These are phyloP conservation scores for Delphinella strobiligena DNA, from an alignment of 2,329 filamentous ascomycete species.

Conservation along the genomic window DNA sequence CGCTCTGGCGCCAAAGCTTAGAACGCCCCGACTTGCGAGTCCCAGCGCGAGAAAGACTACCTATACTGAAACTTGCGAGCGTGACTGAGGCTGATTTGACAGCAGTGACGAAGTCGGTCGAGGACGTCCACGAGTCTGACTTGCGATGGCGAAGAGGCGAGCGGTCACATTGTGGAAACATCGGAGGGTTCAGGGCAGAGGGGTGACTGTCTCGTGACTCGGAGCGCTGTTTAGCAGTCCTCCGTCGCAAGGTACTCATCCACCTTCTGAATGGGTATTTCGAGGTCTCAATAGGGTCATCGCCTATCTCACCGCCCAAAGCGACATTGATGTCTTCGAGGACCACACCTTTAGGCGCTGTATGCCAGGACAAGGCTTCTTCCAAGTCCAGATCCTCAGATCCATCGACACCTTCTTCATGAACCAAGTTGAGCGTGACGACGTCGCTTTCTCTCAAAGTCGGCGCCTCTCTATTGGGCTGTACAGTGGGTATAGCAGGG, in stretches of 20 bases:
- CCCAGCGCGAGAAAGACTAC: slow-evolving; percentile 46
- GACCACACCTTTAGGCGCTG: background rate
- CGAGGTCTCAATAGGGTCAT: background rate
- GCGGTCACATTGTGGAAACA: too few relatives aligned
- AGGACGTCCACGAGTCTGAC: slow-evolving; percentile 54
- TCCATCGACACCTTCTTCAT: slow-evolving; percentile 5
- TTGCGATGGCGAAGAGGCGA: slow-evolving; percentile 22
- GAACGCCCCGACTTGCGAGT: slow-evolving; percentile 42
- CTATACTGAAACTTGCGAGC: slow-evolving; percentile 57
- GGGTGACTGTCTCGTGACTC: too few relatives aligned
- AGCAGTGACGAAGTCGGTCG: slow-evolving; percentile 66
- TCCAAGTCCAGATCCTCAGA: slow-evolving; percentile 5
- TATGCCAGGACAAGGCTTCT: slow-evolving; percentile 1
- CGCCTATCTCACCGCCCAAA: background rate
- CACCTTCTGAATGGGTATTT: slow-evolving; percentile 53
- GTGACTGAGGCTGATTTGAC: slow-evolving; percentile 74
- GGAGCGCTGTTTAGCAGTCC: slow-evolving; percentile 28
- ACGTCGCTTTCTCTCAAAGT: background rate
- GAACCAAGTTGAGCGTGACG: slow-evolving; percentile 1
- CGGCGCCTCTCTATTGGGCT: background rate
- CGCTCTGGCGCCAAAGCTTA: slow-evolving; percentile 46
- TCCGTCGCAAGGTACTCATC: slow-evolving; percentile 57
- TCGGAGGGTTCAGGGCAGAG: too few relatives aligned
- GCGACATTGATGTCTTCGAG: background rate
- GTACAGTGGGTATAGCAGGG: too few relatives aligned